A percentile compares a stretch with the other conserved stretches of the same genome.
Evolutionary conservation across 768 basidiomycete species (phyloP).

Genomic region (Rhodotorula toruloides): DNA sequence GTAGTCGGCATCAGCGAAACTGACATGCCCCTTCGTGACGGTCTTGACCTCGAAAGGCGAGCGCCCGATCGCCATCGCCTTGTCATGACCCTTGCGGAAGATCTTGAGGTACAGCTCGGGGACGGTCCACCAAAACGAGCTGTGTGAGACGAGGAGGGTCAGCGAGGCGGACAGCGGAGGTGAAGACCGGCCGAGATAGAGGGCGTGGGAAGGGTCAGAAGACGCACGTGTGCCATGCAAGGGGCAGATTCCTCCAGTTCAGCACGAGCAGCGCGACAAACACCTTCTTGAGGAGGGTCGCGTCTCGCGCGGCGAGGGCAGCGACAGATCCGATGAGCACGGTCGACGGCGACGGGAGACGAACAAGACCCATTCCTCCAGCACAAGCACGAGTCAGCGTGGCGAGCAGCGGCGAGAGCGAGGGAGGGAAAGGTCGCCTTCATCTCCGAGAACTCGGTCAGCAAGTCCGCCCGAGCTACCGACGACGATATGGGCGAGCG

Average conservation of each 20-base stretch:
- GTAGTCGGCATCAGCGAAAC: conserved; percentile 15
- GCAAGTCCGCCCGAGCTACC: too few relatives aligned
- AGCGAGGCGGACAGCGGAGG: neutral
- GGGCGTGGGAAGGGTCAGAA: neutral
- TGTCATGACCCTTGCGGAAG: conserved; percentile 11
- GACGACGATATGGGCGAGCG: too few relatives aligned
- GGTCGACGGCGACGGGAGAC: conserved; percentile 10
- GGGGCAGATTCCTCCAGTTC: conserved; percentile 27
- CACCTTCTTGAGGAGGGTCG: conserved; percentile 5
- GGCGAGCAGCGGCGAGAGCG: too few relatives aligned
- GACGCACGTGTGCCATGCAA: conserved; percentile 33
- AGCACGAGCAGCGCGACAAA: conserved; percentile 20
- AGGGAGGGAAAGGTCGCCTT: too few relatives aligned
- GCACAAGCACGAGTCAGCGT: too few relatives aligned
- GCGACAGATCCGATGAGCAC: conserved; percentile 3
- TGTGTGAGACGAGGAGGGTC: neutral
- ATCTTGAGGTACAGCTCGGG: conserved; percentile 20
- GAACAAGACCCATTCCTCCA: neutral
- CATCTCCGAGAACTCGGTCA: too few relatives aligned
- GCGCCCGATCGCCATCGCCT: conserved; percentile 21
- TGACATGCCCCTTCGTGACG: conserved; percentile 12
- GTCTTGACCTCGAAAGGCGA: conserved; percentile 22
- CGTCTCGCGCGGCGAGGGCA: neutral
- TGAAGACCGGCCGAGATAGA: neutral
- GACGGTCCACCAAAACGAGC: conserved; percentile 7